These are phyloP conservation scores for Lactarius hatsudake DNA, from an alignment of 768 basidiomycete genomes.

Conservation along the genomic window DNA sequence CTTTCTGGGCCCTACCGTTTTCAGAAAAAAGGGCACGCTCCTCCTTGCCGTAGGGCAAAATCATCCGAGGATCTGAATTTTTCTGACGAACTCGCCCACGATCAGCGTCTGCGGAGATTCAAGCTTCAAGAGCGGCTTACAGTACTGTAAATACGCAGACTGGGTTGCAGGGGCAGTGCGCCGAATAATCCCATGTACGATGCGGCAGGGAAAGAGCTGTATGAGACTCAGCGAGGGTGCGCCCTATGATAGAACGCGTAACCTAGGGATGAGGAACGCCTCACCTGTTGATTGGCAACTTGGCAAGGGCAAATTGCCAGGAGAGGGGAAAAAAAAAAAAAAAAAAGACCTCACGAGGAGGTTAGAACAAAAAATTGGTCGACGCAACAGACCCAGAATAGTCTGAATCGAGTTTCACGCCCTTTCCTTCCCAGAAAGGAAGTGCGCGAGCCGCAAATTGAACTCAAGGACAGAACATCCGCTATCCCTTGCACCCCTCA, in stretches of 20 bases:
- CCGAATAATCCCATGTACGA: conserved; percentile 34
- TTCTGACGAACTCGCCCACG: too few species aligned
- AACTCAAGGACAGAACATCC: conserved; percentile 51
- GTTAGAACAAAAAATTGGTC: conserved; percentile 34
- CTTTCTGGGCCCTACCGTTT: too few species aligned
- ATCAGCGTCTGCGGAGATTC: too few species aligned
- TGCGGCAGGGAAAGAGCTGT: conserved; percentile 54
- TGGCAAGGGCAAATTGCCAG: neutral
- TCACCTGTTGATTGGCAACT: neutral
- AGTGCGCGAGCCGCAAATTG: conserved; percentile 59
- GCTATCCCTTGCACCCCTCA: conserved; percentile 18
- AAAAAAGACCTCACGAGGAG: conserved; percentile 30
- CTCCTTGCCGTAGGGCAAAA: conserved; percentile 96
- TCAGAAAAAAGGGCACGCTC: conserved; percentile 57
- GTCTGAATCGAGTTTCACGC: conserved; percentile 65
- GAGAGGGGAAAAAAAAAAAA: too few species aligned
- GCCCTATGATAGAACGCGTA: neutral
- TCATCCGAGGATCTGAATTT: conserved; percentile 35
- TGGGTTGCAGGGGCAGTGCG: conserved; percentile 39
- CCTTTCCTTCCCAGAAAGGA: conserved; percentile 15
- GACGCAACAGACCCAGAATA: conserved; percentile 59
- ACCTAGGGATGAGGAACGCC: neutral
- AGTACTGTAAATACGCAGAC: too few species aligned
- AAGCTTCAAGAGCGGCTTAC: too few species aligned
- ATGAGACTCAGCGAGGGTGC: neutral